Percentiles rank a stretch among this genome's conserved stretches.
Conservation (phyloP, 1,284 basidiomycete genomes). For the Coriolopsis trogii region DNA sequence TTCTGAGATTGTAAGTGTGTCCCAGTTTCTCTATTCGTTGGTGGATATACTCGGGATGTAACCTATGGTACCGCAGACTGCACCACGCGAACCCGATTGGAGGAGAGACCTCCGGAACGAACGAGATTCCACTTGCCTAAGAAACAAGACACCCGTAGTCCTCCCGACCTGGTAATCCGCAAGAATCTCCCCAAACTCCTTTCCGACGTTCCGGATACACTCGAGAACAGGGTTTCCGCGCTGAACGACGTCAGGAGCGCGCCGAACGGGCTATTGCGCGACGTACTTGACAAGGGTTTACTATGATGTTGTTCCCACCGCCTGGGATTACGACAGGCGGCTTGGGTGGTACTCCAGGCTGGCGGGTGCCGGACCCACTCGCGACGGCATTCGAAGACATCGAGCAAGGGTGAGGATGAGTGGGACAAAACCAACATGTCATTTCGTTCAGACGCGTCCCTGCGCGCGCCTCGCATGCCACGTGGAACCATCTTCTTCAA, state of each 20-base stretch:
- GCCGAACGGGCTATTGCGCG: neutral
- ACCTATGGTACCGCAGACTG: conserved; percentile 92
- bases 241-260: conserved; percentile 42
- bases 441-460: no score
- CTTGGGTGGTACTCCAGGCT: conserved; percentile 22
- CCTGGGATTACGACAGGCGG: conserved; percentile 74
- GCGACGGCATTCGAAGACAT: neutral
- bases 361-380: conserved; percentile 5
- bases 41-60: conserved; percentile 98
- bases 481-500: no score
- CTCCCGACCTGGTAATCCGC: conserved; percentile 95
- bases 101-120: neutral
- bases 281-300: conserved; percentile 64
- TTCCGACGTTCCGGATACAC: conserved; percentile 84
- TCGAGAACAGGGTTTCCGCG: conserved; percentile 89
- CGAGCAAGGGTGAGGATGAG: neutral
- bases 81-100: neutral
- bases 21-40: conserved; percentile 87
- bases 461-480: no score
- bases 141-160: conserved; percentile 91
- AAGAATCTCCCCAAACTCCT: conserved; percentile 94
- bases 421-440: neutral
- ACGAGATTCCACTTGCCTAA: conserved; percentile 61
- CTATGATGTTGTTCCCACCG: conserved; percentile 75
- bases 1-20: conserved; percentile 79